A percentile compares a stretch with the other conserved stretches of the same genome.
phyloP scores from a whole-genome alignment of 2,329 filamentous ascomycete genomes.

The Didymella glomerata region DNA sequence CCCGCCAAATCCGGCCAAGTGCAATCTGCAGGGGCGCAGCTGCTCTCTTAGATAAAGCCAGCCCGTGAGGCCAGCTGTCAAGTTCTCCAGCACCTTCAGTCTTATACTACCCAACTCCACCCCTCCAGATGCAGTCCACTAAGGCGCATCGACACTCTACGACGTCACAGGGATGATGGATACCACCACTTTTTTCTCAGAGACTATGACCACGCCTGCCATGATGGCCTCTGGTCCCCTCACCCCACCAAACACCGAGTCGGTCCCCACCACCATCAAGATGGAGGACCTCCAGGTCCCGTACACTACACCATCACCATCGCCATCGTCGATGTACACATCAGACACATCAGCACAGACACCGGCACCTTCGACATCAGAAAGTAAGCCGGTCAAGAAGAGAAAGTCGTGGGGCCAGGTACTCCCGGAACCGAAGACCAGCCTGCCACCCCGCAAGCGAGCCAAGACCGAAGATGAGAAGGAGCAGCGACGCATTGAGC shows the following conservation, averaged over 20 bases:
- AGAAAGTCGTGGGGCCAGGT: conserved; percentile 99
- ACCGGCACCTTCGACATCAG: conserved; percentile 33
- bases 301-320: conserved; percentile 34
- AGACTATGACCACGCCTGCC: conserved; percentile 36
- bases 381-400: conserved; percentile 79
- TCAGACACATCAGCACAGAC: conserved; percentile 31
- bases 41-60: conserved; percentile 45
- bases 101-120: conserved; percentile 39
- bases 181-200: conserved; percentile 33
- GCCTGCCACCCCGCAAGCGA: conserved; percentile 92
- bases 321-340: conserved; percentile 29
- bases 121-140: conserved; percentile 43
- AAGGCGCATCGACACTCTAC: conserved; percentile 39
- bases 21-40: conserved; percentile 30
- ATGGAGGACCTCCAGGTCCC: conserved; percentile 52
- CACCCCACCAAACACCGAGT: conserved; percentile 35
- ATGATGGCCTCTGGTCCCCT: conserved; percentile 37
- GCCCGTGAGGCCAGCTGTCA: conserved; percentile 43
- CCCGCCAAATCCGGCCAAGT: conserved; percentile 24
- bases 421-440: conserved; percentile 94
- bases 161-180: conserved; percentile 42
- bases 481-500: conserved; percentile 95
- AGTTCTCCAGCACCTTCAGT: conserved; percentile 39
- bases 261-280: conserved; percentile 50
- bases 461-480: conserved; percentile 99